Conservation (phyloP, 306 rosid species). For the Cucumis cinereus region DNA sequence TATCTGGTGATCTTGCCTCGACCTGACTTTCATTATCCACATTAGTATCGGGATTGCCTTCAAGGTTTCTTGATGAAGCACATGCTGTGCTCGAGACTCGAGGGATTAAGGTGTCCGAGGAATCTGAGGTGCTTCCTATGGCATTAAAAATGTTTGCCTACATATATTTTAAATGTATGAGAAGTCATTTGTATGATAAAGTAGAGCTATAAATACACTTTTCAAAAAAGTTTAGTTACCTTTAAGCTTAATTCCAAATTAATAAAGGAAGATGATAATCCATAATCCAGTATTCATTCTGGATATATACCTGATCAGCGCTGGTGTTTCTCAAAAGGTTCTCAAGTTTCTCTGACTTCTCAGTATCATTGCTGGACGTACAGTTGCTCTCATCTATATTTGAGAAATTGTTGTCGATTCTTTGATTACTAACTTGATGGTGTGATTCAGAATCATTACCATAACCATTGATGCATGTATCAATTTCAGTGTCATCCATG, state of each 20-base stretch:
- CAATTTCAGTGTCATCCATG: slow-evolving; percentile 32
- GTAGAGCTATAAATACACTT: background rate
- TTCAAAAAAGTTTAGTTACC: background rate
- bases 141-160: slow-evolving; percentile 15
- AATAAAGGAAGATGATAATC: background rate
- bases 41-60: slow-evolving; percentile 10
- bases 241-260: background rate
- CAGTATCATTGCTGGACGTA: slow-evolving; percentile 14
- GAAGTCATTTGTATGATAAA: background rate
- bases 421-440: slow-evolving; percentile 17
- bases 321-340: slow-evolving; percentile 3
- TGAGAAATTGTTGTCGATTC: slow-evolving; percentile 19
- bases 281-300: background rate
- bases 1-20: slow-evolving; percentile 20
- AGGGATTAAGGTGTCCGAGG: slow-evolving; percentile 7
- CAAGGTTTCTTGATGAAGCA: slow-evolving; percentile 21
- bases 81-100: slow-evolving; percentile 13
- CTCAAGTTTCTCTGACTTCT: slow-evolving; percentile 20
- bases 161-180: slow-evolving; percentile 4
- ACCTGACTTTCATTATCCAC: slow-evolving; percentile 14
- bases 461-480: slow-evolving; percentile 16
- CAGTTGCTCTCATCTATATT: slow-evolving; percentile 20
- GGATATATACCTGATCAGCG: slow-evolving; percentile 12
- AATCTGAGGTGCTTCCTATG: slow-evolving; percentile 17
- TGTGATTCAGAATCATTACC: slow-evolving; percentile 21